Base-by-base conservation (phyloP, 495 filamentous ascomycete genomes). In the Tuber magnatum region DNA sequence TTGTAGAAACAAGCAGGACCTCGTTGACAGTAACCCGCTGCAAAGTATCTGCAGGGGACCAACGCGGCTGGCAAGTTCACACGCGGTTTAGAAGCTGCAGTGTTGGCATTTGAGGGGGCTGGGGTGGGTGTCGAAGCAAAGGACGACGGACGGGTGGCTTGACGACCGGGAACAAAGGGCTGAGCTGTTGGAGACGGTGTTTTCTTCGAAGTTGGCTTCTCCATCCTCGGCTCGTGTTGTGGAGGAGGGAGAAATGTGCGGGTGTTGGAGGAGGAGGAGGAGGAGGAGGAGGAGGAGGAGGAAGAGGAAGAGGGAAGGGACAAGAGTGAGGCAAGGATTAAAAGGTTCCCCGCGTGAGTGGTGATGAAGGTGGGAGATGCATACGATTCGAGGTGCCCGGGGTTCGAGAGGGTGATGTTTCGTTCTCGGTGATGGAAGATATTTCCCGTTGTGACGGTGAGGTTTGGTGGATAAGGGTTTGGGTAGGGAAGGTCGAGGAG, bases 11-110 rank as follows among this genome's bases (percentile, higher is more conserved):
- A 81, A 10, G 41, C 71, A 3, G 72, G 43, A 0, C 80, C 80
- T n/a, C 80, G 77, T 39, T 76, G 70, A 65, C 80, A 81, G 74
- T 81, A 81, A 2, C 80, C 80, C 10, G 74, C 75, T 65, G 71
- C 48, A 69, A 79, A 81, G 44, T 78, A 81, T 32, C 61, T 76
- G 41, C 80, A 81, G 38, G 76, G 74, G 46, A 76, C 72, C 65
- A 68, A 43, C n/a, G 72, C 39, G 39, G 77, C 71, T 42, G 79
- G 78, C 32, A 81, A 42, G 56, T 81, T 77, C 39, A 77, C 69
- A 18, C 78, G 72, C 24, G 22, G 43, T 22, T 38, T 42, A 70
- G 71, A 32, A 38, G 72, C 72, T 20, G 69, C 48, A 3, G 56
- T 65, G 38, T 43, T 48, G 69, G 42, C 18, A 38, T 61, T 41